Base-by-base conservation (phyloP, 106 monocot species). In the Hemerocallis citrina region DNA sequence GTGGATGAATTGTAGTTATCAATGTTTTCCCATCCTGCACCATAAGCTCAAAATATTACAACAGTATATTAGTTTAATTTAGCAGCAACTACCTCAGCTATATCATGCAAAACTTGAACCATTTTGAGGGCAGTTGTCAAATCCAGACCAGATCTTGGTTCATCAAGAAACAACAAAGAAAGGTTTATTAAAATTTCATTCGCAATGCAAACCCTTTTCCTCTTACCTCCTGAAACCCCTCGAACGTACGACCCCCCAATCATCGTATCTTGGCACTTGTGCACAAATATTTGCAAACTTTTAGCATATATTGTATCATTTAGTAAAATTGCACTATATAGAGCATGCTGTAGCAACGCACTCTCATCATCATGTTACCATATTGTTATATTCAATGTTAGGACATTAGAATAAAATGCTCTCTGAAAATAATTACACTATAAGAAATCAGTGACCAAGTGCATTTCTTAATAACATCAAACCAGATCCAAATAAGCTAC, bases 1-100 rank as follows among this genome's bases (percentile, higher is more conserved):
- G 84, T 69, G 79, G 84, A 44, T 85, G 84, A 12, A 85, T 79
- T n/a, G 84, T 79, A 11, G 79, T 75, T 22, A 85, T 69, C 30
- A 85, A 66, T 14, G 84, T 69, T 22, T 72, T 63, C 5, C 84
- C 79, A 1, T 49, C 75, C 52, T 74, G 29, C 29, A 13, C 15
- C 7, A 52, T 25, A 19, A 30, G 36, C 15, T 34, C 0, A 36
- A 38, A 39, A 17, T n/a, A 43, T 49, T 24, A 23, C 7, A 23
- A 24, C 41, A 41, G 41, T 13, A 13, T 13, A 41, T 41, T 41
- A 41, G 15, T 8, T 41, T 41, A 13, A 15, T 41, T 29, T 17
- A 48, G 21, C 11, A 43, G 31, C 32, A n/a, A 8, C 21, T 64
- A 74, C 73, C 19, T 57, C 15, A 17, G 75, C 75, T 16, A 76